Evolutionary conservation across 352 stramenopile genomes (phyloP).

Genomic region (Salisapilia sapeloensis): DNA sequence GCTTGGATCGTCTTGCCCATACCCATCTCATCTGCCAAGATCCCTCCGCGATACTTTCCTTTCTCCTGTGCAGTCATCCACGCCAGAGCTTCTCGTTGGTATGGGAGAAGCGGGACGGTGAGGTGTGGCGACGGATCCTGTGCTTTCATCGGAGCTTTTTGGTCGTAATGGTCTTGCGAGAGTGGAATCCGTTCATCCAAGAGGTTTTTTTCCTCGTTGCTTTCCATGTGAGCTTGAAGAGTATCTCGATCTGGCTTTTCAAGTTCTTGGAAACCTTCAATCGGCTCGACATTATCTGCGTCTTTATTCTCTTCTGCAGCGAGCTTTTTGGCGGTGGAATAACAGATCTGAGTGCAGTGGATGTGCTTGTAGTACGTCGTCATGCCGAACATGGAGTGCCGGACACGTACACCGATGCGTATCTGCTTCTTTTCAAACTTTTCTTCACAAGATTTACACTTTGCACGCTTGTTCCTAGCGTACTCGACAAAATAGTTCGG

Average conservation of each 20-base stretch:
- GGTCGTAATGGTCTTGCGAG: constrained; percentile 47
- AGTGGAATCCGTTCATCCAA: constrained; percentile 58
- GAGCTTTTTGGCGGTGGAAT: constrained; percentile 1
- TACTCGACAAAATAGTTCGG: constrained; percentile 60
- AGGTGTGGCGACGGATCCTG: constrained; percentile 61
- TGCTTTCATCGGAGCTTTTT: constrained; percentile 44
- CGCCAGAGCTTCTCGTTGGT: constrained; percentile 93
- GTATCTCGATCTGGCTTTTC: constrained; percentile 18
- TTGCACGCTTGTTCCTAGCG: constrained; percentile 26
- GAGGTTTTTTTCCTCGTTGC: constrained; percentile 24
- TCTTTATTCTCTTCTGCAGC: neutral
- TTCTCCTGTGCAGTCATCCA: constrained; percentile 92
- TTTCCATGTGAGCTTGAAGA: constrained; percentile 34
- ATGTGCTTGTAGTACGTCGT: constrained; percentile 67
- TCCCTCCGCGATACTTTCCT: constrained; percentile 82
- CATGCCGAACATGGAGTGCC: constrained; percentile 64
- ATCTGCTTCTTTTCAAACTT: constrained; percentile 24
- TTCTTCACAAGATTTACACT: constrained; percentile 66
- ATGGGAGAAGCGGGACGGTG: constrained; percentile 90
- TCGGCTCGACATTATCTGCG: constrained; percentile 12
- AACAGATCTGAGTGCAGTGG: constrained; percentile 23
- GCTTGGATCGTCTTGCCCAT: constrained; percentile 97
- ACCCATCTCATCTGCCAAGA: constrained; percentile 98
- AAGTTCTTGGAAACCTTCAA: constrained; percentile 26
- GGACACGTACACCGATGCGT: constrained; percentile 35